Evolutionary conservation across 2,329 filamentous ascomycete species (phyloP).

Genomic region (Bipolaris cookei): DNA sequence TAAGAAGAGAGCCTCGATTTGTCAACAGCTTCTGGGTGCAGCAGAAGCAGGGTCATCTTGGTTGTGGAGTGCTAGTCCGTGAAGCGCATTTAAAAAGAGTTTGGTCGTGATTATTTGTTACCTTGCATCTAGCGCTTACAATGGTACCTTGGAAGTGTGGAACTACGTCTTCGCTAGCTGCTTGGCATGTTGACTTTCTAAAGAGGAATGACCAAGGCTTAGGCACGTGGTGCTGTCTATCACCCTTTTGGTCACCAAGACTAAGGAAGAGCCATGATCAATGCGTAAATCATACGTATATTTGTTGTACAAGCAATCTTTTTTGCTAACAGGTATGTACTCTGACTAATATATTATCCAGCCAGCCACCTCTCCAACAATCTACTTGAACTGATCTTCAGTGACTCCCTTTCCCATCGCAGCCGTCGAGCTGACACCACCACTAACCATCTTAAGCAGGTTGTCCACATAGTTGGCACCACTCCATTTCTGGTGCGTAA

Average conservation of each 20-base stretch:
- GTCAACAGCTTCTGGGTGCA: not conserved
- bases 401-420: constrained; percentile 98
- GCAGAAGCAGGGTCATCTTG: not conserved
- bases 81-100: too few species aligned
- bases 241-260: not conserved
- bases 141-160: too few species aligned
- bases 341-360: not conserved
- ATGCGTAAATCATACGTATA: not conserved
- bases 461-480: constrained; percentile 95
- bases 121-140: too few species aligned
- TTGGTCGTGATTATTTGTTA: too few species aligned
- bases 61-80: too few species aligned
- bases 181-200: too few species aligned
- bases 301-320: not conserved
- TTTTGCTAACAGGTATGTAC: not conserved
- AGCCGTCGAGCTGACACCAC: constrained; percentile 87
- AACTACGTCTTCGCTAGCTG: too few species aligned
- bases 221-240: too few species aligned
- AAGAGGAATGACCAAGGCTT: too few species aligned
- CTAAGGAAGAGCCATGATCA: not conserved
- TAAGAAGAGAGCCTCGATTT: not conserved
- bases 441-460: constrained; percentile 94
- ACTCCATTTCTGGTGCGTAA: constrained; percentile 99
- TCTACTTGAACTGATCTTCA: constrained; percentile 89
- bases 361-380: not conserved